A percentile compares a stretch with the other conserved stretches of the same genome.
Evolutionary conservation across 345 rosid genomes (phyloP).

Genomic region (Populus davidiana): DNA sequence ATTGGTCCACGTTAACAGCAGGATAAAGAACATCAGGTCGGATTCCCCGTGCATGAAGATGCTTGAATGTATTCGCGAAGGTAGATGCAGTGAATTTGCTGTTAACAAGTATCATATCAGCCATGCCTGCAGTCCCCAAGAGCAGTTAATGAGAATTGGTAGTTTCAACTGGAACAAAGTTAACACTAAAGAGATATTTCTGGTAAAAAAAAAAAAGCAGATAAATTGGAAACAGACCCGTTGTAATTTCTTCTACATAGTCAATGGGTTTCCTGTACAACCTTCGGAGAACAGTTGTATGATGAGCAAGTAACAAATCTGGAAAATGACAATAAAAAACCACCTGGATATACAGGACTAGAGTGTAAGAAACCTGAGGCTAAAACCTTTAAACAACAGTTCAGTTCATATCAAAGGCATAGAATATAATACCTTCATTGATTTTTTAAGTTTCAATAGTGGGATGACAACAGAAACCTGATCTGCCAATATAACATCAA

Average conservation of each 20-base stretch:
- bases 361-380: not conserved
- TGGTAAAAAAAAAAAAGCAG: not conserved
- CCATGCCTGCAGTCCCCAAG: conserved; percentile 61
- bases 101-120: conserved; percentile 83
- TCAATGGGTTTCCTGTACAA: conserved; percentile 83
- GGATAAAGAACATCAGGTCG: conserved; percentile 83
- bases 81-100: conserved; percentile 82
- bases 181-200: not conserved
- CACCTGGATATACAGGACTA: conserved; percentile 41
- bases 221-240: conserved; percentile 42
- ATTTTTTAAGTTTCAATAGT: conserved; percentile 59
- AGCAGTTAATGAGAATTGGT: not conserved
- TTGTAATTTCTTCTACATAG: conserved; percentile 71
- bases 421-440: conserved; percentile 51
- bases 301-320: conserved; percentile 80
- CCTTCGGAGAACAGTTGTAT: conserved; percentile 68
- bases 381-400: conserved; percentile 1
- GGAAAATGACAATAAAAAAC: conserved; percentile 96
- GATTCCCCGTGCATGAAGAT: conserved; percentile 63
- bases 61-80: conserved; percentile 79
- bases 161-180: not conserved
- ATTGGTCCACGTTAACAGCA: conserved; percentile 80
- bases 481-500: conserved; percentile 71
- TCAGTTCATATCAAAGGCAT: conserved; percentile 2
- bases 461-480: conserved; percentile 89